Percentiles rank a stretch among this genome's conserved stretches.
phyloP scores from a whole-genome alignment of 2,329 filamentous ascomycete genomes.

The Penicillium vulpinum region DNA sequence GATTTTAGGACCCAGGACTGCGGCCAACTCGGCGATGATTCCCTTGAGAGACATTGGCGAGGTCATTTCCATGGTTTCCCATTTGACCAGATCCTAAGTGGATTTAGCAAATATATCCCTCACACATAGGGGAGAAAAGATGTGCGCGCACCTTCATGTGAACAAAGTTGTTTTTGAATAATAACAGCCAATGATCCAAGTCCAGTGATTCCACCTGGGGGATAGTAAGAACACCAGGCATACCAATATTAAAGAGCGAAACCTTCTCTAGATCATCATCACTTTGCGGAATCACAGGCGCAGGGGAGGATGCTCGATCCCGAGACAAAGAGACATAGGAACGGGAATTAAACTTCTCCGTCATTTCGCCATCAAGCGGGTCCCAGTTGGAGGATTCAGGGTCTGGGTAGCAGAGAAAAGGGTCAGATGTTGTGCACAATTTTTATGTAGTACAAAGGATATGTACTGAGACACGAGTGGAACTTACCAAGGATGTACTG shows the following conservation, averaged over 20 bases:
- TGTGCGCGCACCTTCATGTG: slow-evolving; percentile 42
- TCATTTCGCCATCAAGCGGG: slow-evolving; percentile 44
- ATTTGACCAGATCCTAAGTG: slow-evolving; percentile 47
- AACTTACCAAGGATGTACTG: slow-evolving; percentile 50
- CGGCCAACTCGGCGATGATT: slow-evolving; percentile 49
- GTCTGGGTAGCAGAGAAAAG: slow-evolving; percentile 32
- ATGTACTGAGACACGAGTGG: not conserved
- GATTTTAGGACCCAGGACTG: slow-evolving; percentile 46
- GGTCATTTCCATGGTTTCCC: slow-evolving; percentile 46
- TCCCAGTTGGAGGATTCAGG: slow-evolving; percentile 50
- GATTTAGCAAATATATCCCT: slow-evolving; percentile 1
- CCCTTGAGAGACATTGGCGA: slow-evolving; percentile 49
- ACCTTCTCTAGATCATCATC: slow-evolving; percentile 37
- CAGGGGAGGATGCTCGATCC: slow-evolving; percentile 31
- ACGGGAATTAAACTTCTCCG: slow-evolving; percentile 43
- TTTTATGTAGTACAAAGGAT: not conserved
- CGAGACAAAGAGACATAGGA: slow-evolving; percentile 48
- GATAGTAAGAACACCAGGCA: slow-evolving; percentile 49
- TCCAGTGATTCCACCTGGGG: slow-evolving; percentile 45
- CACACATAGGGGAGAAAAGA: not conserved
- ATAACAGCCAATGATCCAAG: slow-evolving; percentile 46
- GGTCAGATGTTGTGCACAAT: slow-evolving; percentile 4
- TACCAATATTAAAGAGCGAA: slow-evolving; percentile 48
- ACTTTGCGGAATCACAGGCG: slow-evolving; percentile 2
- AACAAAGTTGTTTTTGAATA: slow-evolving; percentile 44